phyloP scores from a whole-genome alignment of 306 rosid species.

The Citrullus mucosospermus region DNA sequence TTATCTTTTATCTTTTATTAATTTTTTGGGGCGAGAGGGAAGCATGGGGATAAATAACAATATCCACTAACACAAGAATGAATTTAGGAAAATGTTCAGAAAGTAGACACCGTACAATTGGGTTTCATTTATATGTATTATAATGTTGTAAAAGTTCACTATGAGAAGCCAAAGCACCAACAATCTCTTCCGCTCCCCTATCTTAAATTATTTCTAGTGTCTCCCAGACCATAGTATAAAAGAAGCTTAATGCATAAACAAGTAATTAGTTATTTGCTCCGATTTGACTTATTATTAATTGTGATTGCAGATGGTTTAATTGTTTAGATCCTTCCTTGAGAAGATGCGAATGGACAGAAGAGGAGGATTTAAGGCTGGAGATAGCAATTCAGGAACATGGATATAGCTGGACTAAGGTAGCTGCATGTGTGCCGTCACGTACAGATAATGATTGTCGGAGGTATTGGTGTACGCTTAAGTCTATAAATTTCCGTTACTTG shows the following conservation, averaged over 20 bases:
- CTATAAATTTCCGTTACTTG: not conserved
- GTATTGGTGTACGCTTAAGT: conserved; percentile 21
- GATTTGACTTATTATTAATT: conserved; percentile 14
- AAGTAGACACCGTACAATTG: not conserved
- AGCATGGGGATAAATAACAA: not conserved
- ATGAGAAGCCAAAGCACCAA: not conserved
- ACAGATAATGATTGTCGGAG: conserved; percentile 90
- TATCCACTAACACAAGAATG: not conserved
- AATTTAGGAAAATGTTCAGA: not conserved
- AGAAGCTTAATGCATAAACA: not conserved
- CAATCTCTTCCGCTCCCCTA: not conserved
- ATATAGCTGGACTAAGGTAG: conserved; percentile 87
- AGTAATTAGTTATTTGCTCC: not conserved
- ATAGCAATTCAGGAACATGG: conserved; percentile 62
- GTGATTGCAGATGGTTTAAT: conserved; percentile 61
- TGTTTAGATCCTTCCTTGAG: conserved; percentile 73
- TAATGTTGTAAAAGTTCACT: too few species aligned
- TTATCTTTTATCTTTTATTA: not conserved
- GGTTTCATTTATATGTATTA: not conserved
- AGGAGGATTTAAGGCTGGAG: conserved; percentile 70
- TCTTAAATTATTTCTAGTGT: not conserved
- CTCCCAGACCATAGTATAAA: not conserved
- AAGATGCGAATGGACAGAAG: conserved; percentile 64
- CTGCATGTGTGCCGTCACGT: conserved; percentile 68
- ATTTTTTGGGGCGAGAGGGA: not conserved